Evolutionary conservation across 352 stramenopile species (phyloP), one percentile per base, ranked within the genome.

Genomic region (Phytophthora hybrid): DNA sequence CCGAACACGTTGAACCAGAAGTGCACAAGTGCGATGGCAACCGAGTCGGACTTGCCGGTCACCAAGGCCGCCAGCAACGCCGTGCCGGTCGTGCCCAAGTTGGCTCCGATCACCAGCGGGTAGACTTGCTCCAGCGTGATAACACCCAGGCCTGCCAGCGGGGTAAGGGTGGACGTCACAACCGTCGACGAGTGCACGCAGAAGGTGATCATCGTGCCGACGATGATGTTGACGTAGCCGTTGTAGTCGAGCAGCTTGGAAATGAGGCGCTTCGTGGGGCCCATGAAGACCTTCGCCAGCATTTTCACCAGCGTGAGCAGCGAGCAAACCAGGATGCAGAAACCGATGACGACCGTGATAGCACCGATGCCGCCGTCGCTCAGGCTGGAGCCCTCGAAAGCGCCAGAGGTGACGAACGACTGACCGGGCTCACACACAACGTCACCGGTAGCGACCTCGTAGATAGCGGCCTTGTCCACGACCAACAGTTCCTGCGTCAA

Each of bases 1-100:
- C 93, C 93, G 56, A 92, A 91, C 16, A 98, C 74, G 77, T 98
- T 98, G 84, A 98, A 98, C 71, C 94, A 96, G 52, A 98, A 91
- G 78, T 98, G 93, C 49, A 87, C 88, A 31, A 98, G 83, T 32
- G 93, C 95, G 39, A 98, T 90, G 64, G 96, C 91, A 44, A 98
- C 86, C 7, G 89, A 83, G 47, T 92, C 73, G 0, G 83, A 74
- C 49, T 89, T 95, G 60, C 82, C 87, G 31, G 90, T 94, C 51
- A 98, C 93, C 32, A 98, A 70, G 13, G 92, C 77, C 32, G 93
- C 91, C 21, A 98, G 68, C 49, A 98, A 62, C n/a, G 83, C 92
- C 51, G 93, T 98, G 9, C 90, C 79, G 0, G 93, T 98, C 23
- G 95, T 98, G 29, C 93, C 95, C 64, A 98, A 84, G 74, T 98